Base-by-base conservation (phyloP, 2,329 filamentous ascomycete genomes). In the Cucurbitaria berberidis region DNA sequence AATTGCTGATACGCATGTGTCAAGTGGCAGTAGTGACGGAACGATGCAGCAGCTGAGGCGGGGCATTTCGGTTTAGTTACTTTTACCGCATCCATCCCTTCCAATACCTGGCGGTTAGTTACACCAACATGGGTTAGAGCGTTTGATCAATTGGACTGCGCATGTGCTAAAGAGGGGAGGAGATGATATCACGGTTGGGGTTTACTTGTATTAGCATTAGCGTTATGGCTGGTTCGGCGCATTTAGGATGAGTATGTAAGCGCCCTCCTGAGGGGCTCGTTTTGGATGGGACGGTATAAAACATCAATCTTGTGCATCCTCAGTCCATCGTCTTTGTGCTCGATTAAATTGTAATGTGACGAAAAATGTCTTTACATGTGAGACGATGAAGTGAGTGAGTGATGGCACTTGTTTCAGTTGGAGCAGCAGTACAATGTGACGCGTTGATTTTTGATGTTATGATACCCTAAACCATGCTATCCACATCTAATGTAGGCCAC, bases 151-250 rank as follows among this genome's bases (percentile, higher is more conserved):
- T n/a, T n/a, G n/a, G n/a, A n/a, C n/a, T n/a, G n/a, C n/a, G n/a
- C n/a, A n/a, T n/a, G n/a, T n/a, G n/a, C n/a, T n/a, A n/a, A n/a
- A n/a, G 24, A 26, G 24, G 9, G 5, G 22, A 21, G 22, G 21
- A 40, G 39, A 41, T 27, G 39, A 24, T 41, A 27, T 41, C 21
- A 16, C n/a, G 26, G 41, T 35, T 30, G 26, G 26, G 30, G 3
- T 45, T 27, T 35, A 36, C 15, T 6, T 35, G 43, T 35, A 21
- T 36, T 18, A 36, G 43, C 43, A 45, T 45, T 45, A 45, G 43
- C 43, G 43, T 38, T 45, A 45, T 45, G 42, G 27, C 5, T 45
- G 42, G 27, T 21, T 45, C 18, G 42, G 42, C 42, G 42, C 16
- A 21, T 22, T 35, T 9, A 29, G 42, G 24, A 3, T 16, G 32